Base-by-base conservation (phyloP, 2,329 filamentous ascomycete genomes). In the Plenodomus biglobosus region DNA sequence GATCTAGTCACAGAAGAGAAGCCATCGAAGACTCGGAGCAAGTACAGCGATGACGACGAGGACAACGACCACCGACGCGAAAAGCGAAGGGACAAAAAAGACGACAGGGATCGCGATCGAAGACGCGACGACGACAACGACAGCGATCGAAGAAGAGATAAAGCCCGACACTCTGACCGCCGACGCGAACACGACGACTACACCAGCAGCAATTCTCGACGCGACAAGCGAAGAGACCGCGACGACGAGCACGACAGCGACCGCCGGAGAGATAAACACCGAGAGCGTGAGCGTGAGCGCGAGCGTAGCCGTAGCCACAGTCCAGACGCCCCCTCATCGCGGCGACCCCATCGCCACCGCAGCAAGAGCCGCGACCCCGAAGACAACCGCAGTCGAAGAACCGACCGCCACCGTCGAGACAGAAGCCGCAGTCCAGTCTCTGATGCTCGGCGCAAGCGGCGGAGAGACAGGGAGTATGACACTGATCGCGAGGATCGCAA, bases 1-100 rank as follows among this genome's bases (percentile, higher is more conserved):
- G 77, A 78, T 42, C 65, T 74, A 39, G 67, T 75, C 38, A 59
- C 66, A 16, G 74, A 73, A 35, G 70, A 76, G 51, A 71, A 74
- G 37, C 45, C 46, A 8, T 32, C 27, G 3, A 53, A 46, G 44
- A 30, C 42, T 16, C 50, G 49, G 32, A 52, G 42, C 46, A 56
- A 44, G 40, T 45, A 59, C 40, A 32, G 27, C 27, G 47, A 55
- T 16, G 56, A 59, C 5, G 45, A 53, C 16, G 60, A 60, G 6
- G 48, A 59, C 6, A 52, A 60, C 10, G 55, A 57, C n/a, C 44
- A 51, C 8, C 54, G 55, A 32, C 53, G 52, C 16, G 56, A 59
- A 3, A 59, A 59, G 36, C 56, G 56, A 32, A 53, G 48, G 34
- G 53, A 55, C 5, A 51, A 30, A 18, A 53, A 49, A 40, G 44